phyloP scores from a whole-genome alignment of 441 rosid species.

The Bocquillonia castaneifolia region DNA sequence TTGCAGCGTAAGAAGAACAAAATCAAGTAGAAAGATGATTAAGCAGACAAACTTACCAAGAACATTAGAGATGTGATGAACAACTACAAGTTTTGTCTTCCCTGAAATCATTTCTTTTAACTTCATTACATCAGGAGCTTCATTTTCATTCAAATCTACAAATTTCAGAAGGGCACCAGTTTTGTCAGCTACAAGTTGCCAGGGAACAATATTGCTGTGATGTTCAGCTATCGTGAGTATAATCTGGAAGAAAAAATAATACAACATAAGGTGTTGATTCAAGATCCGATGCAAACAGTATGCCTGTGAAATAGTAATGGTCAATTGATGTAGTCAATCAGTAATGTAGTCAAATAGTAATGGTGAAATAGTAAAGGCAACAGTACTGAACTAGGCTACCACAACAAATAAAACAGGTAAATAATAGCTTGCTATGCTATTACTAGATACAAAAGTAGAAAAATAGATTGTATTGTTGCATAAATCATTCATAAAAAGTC shows the following conservation, averaged over 20 bases:
- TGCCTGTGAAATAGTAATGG: neutral
- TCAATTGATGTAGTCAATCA: neutral
- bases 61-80: slow-evolving; percentile 81
- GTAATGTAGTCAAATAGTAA: neutral
- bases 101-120: slow-evolving; percentile 51
- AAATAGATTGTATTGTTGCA: too few relatives aligned
- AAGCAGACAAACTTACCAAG: slow-evolving; percentile 46
- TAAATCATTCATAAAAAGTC: too few relatives aligned
- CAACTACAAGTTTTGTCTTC: slow-evolving; percentile 70
- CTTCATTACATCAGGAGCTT: slow-evolving; percentile 52
- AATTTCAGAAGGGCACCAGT: slow-evolving; percentile 72
- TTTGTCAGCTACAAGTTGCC: slow-evolving; percentile 79
- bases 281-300: neutral
- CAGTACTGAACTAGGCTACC: too few relatives aligned
- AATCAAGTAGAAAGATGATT: neutral
- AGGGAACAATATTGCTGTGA: slow-evolving; percentile 89
- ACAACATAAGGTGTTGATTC: neutral
- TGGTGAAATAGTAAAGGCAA: too few relatives aligned
- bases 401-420: too few relatives aligned
- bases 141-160: slow-evolving; percentile 55
- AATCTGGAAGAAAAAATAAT: slow-evolving; percentile 42
- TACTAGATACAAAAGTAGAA: too few relatives aligned
- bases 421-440: too few relatives aligned
- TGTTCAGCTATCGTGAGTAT: slow-evolving; percentile 77
- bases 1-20: neutral